A percentile compares a stretch with the other conserved stretches of the same genome.
These are phyloP conservation scores for Zygosaccharomyces sapae DNA, from an alignment of 1,139 yeast genomes.

Conservation along the genomic window DNA sequence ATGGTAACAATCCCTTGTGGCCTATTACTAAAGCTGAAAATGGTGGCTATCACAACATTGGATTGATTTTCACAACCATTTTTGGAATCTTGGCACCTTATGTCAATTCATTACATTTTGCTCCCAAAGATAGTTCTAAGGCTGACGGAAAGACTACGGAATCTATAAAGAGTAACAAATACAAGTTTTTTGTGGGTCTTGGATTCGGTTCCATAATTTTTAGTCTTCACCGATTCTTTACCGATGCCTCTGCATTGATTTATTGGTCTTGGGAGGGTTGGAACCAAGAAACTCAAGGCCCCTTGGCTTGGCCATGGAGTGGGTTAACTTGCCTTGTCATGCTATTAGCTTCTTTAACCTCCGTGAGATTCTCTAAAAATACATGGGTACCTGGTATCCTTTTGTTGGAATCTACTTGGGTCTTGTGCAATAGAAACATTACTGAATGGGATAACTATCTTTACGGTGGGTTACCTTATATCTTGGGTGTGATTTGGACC, in stretches of 20 bases:
- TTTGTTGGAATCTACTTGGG: slow-evolving; percentile 44
- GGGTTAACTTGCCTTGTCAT: slow-evolving; percentile 59
- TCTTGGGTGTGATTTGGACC: slow-evolving; percentile 58
- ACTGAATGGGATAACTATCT: slow-evolving; percentile 78
- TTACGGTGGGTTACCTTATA: slow-evolving; percentile 63
- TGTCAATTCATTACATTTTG: slow-evolving; percentile 21
- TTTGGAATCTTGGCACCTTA: slow-evolving; percentile 55
- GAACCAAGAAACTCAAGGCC: slow-evolving; percentile 65
- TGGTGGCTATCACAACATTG: slow-evolving; percentile 81
- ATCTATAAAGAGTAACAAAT: slow-evolving; percentile 5
- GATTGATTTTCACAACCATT: slow-evolving; percentile 60
- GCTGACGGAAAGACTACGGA: neutral
- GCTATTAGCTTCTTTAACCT: slow-evolving; percentile 50
- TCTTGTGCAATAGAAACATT: slow-evolving; percentile 21
- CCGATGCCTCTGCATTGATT: slow-evolving; percentile 80
- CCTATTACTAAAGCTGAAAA: slow-evolving; percentile 82
- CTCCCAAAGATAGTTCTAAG: neutral
- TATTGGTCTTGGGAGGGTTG: slow-evolving; percentile 95
- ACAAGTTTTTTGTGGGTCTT: slow-evolving; percentile 38
- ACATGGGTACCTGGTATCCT: slow-evolving; percentile 32
- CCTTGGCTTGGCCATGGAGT: slow-evolving; percentile 88
- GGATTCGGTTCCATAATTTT: slow-evolving; percentile 80
- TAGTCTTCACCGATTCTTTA: slow-evolving; percentile 66
- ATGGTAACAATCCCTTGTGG: slow-evolving; percentile 93
- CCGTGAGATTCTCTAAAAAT: slow-evolving; percentile 29